These are phyloP conservation scores for Trichoderma erinaceum DNA, from an alignment of 495 filamentous ascomycete genomes.

Conservation along the genomic window DNA sequence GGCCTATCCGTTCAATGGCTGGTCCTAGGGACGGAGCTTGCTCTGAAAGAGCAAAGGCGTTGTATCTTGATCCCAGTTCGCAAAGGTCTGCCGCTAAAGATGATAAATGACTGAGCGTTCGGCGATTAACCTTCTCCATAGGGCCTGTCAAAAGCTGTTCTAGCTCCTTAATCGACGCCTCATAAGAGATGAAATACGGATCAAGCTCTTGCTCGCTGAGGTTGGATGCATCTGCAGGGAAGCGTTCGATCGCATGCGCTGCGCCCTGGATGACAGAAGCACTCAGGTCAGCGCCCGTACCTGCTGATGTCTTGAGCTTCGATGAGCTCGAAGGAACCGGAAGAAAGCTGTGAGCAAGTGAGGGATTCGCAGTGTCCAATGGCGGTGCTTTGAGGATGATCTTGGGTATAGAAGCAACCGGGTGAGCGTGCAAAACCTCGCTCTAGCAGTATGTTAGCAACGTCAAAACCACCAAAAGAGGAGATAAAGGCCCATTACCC, in stretches of 20 bases:
- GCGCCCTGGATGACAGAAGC: constrained; percentile 9
- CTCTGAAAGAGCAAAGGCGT: constrained; percentile 94
- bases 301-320: constrained; percentile 63
- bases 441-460: constrained; percentile 52
- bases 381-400: constrained; percentile 89
- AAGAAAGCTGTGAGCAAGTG: constrained; percentile 79
- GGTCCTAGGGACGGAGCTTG: constrained; percentile 80
- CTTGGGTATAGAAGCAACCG: constrained; percentile 86
- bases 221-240: constrained; percentile 70
- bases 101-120: constrained; percentile 77
- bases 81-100: constrained; percentile 79
- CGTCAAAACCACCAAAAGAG: neutral
- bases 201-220: constrained; percentile 87
- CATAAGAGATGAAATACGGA: constrained; percentile 89
- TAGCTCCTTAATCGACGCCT: constrained; percentile 78
- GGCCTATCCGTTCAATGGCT: constrained; percentile 88
- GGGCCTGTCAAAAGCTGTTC: constrained; percentile 81
- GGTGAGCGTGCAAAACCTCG: constrained; percentile 85
- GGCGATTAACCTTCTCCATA: constrained; percentile 91
- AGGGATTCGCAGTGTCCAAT: constrained; percentile 84
- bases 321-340: constrained; percentile 79
- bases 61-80: constrained; percentile 88
- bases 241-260: constrained; percentile 58
- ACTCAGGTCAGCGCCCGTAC: constrained; percentile 24
- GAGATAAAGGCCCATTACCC: constrained; percentile 53